Base-by-base conservation (phyloP, 2,329 filamentous ascomycete genomes). In the Aspergillus thermomutatus region DNA sequence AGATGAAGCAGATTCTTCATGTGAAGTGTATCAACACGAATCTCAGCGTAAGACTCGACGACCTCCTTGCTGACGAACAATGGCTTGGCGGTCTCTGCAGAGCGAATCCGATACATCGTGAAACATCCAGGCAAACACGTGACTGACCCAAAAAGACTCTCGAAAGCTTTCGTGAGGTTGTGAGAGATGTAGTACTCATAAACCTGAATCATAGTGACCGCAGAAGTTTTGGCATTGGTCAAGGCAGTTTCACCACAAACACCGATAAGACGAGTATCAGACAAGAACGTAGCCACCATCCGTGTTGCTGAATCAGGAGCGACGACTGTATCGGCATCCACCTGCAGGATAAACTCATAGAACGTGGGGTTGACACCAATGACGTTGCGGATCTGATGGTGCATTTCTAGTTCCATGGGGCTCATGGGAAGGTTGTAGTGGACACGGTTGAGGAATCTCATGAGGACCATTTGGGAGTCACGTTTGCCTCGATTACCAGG, bases 161-260 rank as follows among this genome's bases (percentile, higher is more conserved):
- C 93, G 73, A 99, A 99, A 11, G 93, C 94, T 79, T 99, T 97
- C 66, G 90, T 88, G 65, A 99, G 78, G 73, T 97, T 96, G 81
- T 99, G 93, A 52, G 93, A 97, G 69, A 99, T 99, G 80, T 92
- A 99, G 82, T 99, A 99, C 77, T 99, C 93, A 81, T 97, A 99
- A 34, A 99, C 93, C 77, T 99, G 94, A 73, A 99, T 99, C 93
- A 97, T 97, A 52, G 94, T 99, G 64, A 96, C 86, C 70, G 95
- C 91, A 1, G 93, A 97, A 6, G 89, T 83, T 75, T 97, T 97
- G 58, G 92, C 90, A 71, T 99, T 99, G 61, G 88, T 92, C 49
- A 99, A 82, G 17, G 89, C 89, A 0, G 94, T 99, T 77, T 99
- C 94, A 77, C 94, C 94, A 70, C 94, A 99, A 50, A 94, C 86